These are phyloP conservation scores for Neurospora crassa DNA, from an alignment of 2,329 filamentous ascomycete genomes.

Conservation along the genomic window DNA sequence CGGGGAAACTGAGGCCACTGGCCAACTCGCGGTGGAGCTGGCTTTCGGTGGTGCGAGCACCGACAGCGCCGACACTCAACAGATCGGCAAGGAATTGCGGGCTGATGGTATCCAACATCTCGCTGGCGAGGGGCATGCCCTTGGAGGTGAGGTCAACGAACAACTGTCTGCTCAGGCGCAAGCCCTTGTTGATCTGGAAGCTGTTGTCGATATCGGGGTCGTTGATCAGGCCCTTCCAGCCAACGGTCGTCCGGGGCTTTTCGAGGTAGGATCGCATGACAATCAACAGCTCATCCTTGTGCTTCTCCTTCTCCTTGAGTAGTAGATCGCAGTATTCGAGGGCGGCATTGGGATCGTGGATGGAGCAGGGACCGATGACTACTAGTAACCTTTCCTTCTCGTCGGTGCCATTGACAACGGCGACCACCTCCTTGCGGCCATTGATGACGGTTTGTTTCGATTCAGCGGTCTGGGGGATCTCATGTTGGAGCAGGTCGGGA, in stretches of 20 bases:
- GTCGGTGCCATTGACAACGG: slow-evolving; percentile 51
- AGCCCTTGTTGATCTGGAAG: slow-evolving; percentile 98
- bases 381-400: slow-evolving; percentile 53
- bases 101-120: slow-evolving; percentile 97
- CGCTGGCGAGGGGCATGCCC: slow-evolving; percentile 93
- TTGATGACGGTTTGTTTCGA: slow-evolving; percentile 52
- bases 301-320: slow-evolving; percentile 72
- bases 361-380: slow-evolving; percentile 90
- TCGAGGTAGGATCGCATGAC: slow-evolving; percentile 98
- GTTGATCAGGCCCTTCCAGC: slow-evolving; percentile 98
- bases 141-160: slow-evolving; percentile 85
- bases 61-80: slow-evolving; percentile 84
- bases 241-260: slow-evolving; percentile 95
- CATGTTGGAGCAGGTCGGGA: slow-evolving; percentile 89
- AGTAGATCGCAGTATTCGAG: slow-evolving; percentile 88
- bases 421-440: slow-evolving; percentile 54
- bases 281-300: slow-evolving; percentile 81
- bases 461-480: slow-evolving; percentile 57
- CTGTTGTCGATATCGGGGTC: slow-evolving; percentile 97
- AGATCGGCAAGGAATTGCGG: slow-evolving; percentile 94
- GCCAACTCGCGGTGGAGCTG: slow-evolving; percentile 93
- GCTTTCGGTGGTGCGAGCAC: slow-evolving; percentile 91
- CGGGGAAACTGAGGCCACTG: slow-evolving; percentile 88
- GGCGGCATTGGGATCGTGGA: slow-evolving; percentile 86
- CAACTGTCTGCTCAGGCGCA: slow-evolving; percentile 76